phyloP scores from a whole-genome alignment of 768 basidiomycete species.

The Suillus cothurnatus region DNA sequence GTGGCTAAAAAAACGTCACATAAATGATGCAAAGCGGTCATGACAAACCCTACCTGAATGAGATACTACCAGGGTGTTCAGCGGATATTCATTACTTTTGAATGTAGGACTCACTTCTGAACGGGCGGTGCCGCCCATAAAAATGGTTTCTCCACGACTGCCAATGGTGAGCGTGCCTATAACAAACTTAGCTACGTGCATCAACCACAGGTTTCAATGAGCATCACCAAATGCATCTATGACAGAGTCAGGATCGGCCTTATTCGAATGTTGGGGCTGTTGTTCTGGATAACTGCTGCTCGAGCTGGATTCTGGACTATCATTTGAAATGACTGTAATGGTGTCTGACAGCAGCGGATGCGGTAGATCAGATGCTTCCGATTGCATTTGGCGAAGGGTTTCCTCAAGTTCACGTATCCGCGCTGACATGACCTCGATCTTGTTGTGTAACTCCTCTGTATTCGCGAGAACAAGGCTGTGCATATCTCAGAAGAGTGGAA shows the following conservation, averaged over 20 bases:
- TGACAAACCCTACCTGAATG: slow-evolving; percentile 44
- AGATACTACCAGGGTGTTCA: slow-evolving; percentile 46
- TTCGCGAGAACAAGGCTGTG: slow-evolving; percentile 62
- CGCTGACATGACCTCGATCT: slow-evolving; percentile 53
- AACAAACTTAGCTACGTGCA: slow-evolving; percentile 3
- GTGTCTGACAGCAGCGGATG: slow-evolving; percentile 47
- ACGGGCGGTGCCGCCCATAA: slow-evolving; percentile 67
- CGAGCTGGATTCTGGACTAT: slow-evolving; percentile 20
- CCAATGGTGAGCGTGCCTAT: slow-evolving; percentile 61
- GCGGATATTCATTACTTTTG: not conserved
- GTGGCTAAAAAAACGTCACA: slow-evolving; percentile 22
- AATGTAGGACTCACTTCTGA: slow-evolving; percentile 52
- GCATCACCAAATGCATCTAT: slow-evolving; percentile 51
- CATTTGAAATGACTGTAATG: slow-evolving; percentile 30
- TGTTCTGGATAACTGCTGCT: slow-evolving; percentile 12
- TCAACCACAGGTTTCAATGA: no score
- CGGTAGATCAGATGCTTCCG: slow-evolving; percentile 46
- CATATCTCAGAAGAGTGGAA: not conserved
- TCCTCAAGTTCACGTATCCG: slow-evolving; percentile 67
- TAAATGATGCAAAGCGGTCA: not conserved
- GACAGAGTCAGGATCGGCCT: slow-evolving; percentile 44
- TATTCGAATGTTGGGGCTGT: slow-evolving; percentile 5
- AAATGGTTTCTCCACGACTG: slow-evolving; percentile 53
- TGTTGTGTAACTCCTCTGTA: slow-evolving; percentile 70
- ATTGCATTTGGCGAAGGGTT: slow-evolving; percentile 53